Conservation (phyloP, 805 yeast species). For the Yarrowia sp. region DNA sequence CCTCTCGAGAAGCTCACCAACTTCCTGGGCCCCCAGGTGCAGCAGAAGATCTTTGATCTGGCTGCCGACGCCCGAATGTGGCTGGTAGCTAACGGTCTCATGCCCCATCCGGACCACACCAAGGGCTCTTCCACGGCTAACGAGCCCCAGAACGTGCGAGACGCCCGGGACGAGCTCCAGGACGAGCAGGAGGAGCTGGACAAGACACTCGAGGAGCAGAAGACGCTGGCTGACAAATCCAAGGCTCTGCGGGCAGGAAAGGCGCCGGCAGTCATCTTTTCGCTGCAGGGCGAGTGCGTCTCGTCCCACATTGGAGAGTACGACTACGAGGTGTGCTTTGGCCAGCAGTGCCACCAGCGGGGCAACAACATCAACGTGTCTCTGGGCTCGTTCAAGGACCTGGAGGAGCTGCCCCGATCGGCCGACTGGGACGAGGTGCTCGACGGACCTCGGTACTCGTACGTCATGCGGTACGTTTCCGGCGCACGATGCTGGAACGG, state of each 20-base stretch:
- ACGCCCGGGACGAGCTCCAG: constrained; percentile 42
- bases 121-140: neutral
- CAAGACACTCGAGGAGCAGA: constrained; percentile 41
- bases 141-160: constrained; percentile 41
- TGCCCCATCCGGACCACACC: constrained; percentile 31
- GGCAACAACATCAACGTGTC: constrained; percentile 56
- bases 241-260: constrained; percentile 54
- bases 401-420: constrained; percentile 41
- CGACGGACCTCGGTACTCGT: constrained; percentile 45
- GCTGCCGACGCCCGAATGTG: constrained; percentile 29
- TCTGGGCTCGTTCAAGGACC: constrained; percentile 57
- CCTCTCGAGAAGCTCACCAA: constrained; percentile 30
- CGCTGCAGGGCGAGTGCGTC: constrained; percentile 60
- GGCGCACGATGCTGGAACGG: constrained; percentile 97
- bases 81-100: constrained; percentile 18
- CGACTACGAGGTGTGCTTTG: constrained; percentile 67
- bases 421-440: constrained; percentile 36
- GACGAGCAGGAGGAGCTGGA: constrained; percentile 42
- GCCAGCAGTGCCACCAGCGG: constrained; percentile 64
- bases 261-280: constrained; percentile 67
- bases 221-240: constrained; percentile 24
- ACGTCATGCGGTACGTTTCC: constrained; percentile 54
- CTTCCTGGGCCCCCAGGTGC: constrained; percentile 18
- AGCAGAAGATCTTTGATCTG: constrained; percentile 10
- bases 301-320: constrained; percentile 68